Conservation (phyloP, 2,329 filamentous ascomycete genomes). For the Talaromyces pinophilus region DNA sequence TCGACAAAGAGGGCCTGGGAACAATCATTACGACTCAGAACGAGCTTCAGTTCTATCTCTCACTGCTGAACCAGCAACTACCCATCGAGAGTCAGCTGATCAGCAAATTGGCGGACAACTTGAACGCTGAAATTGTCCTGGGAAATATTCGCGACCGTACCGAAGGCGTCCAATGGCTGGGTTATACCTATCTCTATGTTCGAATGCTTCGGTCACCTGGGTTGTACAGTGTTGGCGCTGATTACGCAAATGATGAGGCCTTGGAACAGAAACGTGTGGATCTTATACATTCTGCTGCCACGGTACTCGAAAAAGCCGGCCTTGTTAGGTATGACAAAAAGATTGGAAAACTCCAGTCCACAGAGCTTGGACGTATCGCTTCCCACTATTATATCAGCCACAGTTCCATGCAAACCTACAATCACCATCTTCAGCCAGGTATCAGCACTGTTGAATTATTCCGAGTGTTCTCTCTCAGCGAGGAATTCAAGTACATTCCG, state of each 20-base stretch:
- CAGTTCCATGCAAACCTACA: conserved; percentile 95
- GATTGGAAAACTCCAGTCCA: conserved; percentile 81
- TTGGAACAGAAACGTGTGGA: conserved; percentile 98
- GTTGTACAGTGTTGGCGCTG: conserved; percentile 90
- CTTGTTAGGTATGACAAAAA: conserved; percentile 96
- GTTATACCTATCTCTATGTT: conserved; percentile 96
- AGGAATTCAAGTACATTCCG: conserved; percentile 98
- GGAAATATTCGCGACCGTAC: conserved; percentile 90
- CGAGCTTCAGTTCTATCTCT: conserved; percentile 97
- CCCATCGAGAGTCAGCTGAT: conserved; percentile 97
- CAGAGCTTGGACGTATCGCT: conserved; percentile 90
- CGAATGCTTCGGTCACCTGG: conserved; percentile 95
- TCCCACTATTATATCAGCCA: conserved; percentile 99
- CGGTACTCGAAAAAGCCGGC: conserved; percentile 80
- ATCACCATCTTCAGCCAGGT: conserved; percentile 87
- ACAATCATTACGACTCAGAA: conserved; percentile 96
- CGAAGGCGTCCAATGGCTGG: conserved; percentile 98
- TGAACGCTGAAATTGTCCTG: conserved; percentile 94
- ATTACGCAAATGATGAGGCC: conserved; percentile 89
- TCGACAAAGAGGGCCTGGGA: conserved; percentile 95
- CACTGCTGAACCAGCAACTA: conserved; percentile 91
- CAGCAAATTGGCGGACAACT: conserved; percentile 87
- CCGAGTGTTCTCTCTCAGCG: conserved; percentile 91
- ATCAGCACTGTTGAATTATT: conserved; percentile 95
- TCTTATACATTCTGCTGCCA: conserved; percentile 88